Conservation (phyloP, 2,329 filamentous ascomycete genomes). For the Neofusicoccum laricinum region DNA sequence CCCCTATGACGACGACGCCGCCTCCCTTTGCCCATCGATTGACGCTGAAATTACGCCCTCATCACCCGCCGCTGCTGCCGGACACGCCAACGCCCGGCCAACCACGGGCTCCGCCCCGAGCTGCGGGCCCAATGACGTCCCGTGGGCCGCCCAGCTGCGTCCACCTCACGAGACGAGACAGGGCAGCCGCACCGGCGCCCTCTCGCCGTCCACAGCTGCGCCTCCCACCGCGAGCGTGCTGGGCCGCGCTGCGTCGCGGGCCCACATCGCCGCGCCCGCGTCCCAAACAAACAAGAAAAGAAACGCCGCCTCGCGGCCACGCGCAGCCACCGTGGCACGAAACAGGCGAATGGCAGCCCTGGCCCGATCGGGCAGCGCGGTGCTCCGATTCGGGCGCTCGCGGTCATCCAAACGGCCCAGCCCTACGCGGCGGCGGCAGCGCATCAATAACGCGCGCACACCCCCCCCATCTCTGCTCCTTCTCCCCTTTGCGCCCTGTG, state of each 20-base stretch:
- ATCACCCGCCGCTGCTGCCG: background rate
- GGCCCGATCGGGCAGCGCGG: background rate
- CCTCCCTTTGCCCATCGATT: constrained; percentile 8
- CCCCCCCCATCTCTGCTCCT: background rate
- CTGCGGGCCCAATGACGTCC: constrained; percentile 10
- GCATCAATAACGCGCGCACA: background rate
- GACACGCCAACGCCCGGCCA: background rate
- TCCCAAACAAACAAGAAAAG: background rate
- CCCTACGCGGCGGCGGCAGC: background rate
- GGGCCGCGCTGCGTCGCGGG: background rate
- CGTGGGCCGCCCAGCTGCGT: background rate
- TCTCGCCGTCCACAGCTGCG: background rate
- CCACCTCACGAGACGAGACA: background rate
- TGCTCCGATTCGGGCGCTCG: background rate
- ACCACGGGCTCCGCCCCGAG: background rate
- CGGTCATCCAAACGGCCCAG: background rate
- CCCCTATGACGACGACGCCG: constrained; percentile 10
- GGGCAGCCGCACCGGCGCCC: background rate
- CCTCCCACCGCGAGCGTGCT: background rate
- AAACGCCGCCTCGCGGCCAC: background rate
- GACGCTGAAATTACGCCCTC: constrained; percentile 8
- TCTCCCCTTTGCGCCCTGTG: background rate
- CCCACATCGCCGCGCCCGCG: background rate
- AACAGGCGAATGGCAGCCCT: background rate
- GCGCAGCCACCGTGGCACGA: background rate